A percentile compares a stretch with the other conserved stretches of the same genome.
Evolutionary conservation across 441 rosid species (phyloP).

Genomic region (Breynia disticha): DNA sequence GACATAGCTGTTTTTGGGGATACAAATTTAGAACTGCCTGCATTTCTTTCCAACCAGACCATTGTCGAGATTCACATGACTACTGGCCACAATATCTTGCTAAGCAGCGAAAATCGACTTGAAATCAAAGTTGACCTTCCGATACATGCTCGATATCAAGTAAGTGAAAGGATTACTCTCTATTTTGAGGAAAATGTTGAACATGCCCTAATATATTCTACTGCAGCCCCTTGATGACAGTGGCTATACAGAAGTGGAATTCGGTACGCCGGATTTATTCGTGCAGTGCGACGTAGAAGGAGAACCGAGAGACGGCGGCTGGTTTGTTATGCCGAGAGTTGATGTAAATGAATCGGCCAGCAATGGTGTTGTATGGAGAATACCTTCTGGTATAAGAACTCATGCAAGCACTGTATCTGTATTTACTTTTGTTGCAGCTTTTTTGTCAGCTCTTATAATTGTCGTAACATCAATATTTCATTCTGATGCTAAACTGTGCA

Average conservation of each 20-base stretch:
- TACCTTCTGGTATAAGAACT: constrained; percentile 49
- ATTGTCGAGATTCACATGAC: constrained; percentile 65
- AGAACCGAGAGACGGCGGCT: constrained; percentile 20
- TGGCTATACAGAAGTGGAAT: constrained; percentile 54
- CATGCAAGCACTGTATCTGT: constrained; percentile 25
- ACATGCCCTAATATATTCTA: background rate
- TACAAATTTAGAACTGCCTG: constrained; percentile 72
- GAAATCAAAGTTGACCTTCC: constrained; percentile 55
- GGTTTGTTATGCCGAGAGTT: constrained; percentile 25
- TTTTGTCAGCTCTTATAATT: constrained; percentile 16
- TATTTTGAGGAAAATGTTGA: background rate
- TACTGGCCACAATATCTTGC: constrained; percentile 19
- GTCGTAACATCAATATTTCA: constrained; percentile 11
- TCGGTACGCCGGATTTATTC: constrained; percentile 59
- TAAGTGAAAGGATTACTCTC: constrained; percentile 17
- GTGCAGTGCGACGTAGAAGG: constrained; percentile 30
- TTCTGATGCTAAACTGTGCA: constrained; percentile 3
- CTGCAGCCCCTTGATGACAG: constrained; percentile 50
- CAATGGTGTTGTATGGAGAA: constrained; percentile 39
- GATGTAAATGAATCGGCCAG: constrained; percentile 13
- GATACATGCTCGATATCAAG: constrained; percentile 77
- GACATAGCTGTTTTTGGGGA: constrained; percentile 71
- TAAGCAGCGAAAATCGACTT: constrained; percentile 20
- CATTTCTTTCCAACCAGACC: constrained; percentile 61
- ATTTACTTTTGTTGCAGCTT: constrained; percentile 9